A percentile compares a stretch with the other conserved stretches of the same genome.
These are phyloP conservation scores for Erodium moschatum DNA, from an alignment of 441 rosid genomes.

Conservation along the genomic window DNA sequence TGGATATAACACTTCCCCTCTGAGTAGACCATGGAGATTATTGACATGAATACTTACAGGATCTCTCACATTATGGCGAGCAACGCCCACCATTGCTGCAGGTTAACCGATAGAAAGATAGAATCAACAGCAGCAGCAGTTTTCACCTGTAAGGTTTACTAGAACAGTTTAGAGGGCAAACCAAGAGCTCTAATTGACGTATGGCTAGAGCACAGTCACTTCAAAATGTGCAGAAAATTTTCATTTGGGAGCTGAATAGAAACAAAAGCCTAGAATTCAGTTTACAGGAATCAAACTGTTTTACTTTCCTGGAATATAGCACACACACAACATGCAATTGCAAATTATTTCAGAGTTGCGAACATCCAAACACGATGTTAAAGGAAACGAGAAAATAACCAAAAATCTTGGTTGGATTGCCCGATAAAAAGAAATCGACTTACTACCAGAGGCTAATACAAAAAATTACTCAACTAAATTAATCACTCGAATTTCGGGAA, in stretches of 20 bases:
- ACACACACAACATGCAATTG: not conserved
- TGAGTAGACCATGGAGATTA: not conserved
- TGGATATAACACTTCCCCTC: not conserved
- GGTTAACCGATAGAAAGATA: not conserved
- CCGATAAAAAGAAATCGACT: not conserved
- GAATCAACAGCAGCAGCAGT: not conserved
- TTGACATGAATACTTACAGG: slow-evolving; percentile 2
- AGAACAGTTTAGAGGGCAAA: not conserved
- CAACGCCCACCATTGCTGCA: not conserved
- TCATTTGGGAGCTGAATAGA: not conserved
- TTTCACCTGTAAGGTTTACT: not conserved
- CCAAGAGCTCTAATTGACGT: not conserved
- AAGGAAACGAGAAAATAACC: not conserved
- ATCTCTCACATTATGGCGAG: not conserved
- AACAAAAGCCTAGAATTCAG: not conserved
- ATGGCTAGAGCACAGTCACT: not conserved
- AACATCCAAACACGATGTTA: not conserved
- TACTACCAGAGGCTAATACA: not conserved
- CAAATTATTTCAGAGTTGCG: not conserved
- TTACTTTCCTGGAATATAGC: not conserved
- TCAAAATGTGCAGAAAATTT: not conserved
- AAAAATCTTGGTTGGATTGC: not conserved
- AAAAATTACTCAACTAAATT: not conserved
- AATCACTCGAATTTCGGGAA: not conserved
- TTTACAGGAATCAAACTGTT: not conserved